Evolutionary conservation across 768 basidiomycete genomes (phyloP), one percentile per base, ranked within the genome.

Genomic region (Candolleomyces efflorescens): DNA sequence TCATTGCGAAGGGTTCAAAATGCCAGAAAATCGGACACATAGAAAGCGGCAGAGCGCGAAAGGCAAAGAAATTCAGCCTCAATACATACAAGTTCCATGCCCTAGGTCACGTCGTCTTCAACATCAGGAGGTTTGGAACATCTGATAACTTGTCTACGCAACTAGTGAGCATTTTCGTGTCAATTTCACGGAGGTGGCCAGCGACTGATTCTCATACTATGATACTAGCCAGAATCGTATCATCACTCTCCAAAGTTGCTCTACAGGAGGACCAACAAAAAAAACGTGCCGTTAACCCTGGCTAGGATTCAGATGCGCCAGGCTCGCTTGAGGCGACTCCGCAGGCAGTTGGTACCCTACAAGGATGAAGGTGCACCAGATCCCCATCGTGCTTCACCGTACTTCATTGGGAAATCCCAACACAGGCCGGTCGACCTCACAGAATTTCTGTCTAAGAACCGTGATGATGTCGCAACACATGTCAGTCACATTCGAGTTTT

Each of bases 131-230:
- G 24, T 58, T 53, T 51, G 56, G 56, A 17, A 52, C 49, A 5
- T 39, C 56, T 3, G 49, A 58, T n/a, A 44, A 41, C n/a, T 45
- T 5, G 45, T 60, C 47, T 68, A 68, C 64, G 61, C 22, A 47
- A 64, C 49, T 71, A 39, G 77, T 79, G 55, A 32, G 68, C 62
- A 5, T 39, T 7, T 20, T 17, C 6, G 13, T 18, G 22, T 18
- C n/a, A 20, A 12, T 5, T 3, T 38, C 24, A 51, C 1, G 59
- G 60, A 7, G 48, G 61, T 6, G 39, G 54, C 27, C 56, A n/a
- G n/a, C 7, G 32, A 24, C 11, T 7, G 15, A 24, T 10, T 53
- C 12, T 12, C 12, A 5, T 37, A 20, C 51, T 9, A 18, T 7
- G 5, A 11, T 38, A 36, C 13, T 32, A 53, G 51, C 38, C 51